Base-by-base conservation (phyloP, 2,329 filamentous ascomycete species). In the Xenosphaeropsis pyriputrescens region DNA sequence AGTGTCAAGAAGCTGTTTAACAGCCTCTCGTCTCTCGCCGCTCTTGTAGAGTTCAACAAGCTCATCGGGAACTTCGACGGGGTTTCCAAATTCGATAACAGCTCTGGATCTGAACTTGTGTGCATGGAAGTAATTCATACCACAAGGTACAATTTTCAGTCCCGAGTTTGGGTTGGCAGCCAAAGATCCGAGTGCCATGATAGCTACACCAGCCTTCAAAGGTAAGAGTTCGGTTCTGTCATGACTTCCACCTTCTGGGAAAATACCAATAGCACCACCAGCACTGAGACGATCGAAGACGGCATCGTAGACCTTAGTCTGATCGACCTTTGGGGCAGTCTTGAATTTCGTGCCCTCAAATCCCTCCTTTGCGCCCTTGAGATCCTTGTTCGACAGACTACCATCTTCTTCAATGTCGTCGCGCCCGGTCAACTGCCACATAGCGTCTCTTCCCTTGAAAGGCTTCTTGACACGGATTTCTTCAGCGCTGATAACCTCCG, bases 41-140 rank as follows among this genome's bases (percentile, higher is more conserved):
- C 70, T 75, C 57, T 79, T 81, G 62, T 94, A 96, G 59, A 85
- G 77, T 44, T 88, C 72, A 5, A 95, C 85, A 26, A 95, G 63
- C 51, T 93, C 82, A 15, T 67, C 65, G 1, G 86, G 81, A 8
- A 96, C 77, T 47, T 93, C 83, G 44, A 96, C 79, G 0, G 91
- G 86, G 18, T 75, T 79, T 7, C 91, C 91, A 50, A 96, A 98
- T 55, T 98, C 91, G 42, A 96, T 79, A 4, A 98, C 89, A 29
- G 89, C 91, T 55, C 91, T 75, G 45, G 89, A 96, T 34, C 89
- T 81, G 61, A 98, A 98, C 58, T 96, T 98, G 68, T 98, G 89
- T 0, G 89, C 84, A 59, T 96, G 89, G 62, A 98, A 98, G 61
- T 98, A 98, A 60, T 98, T 98, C 89, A 98, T 95, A 50, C 89